phyloP scores from a whole-genome alignment of 1,284 basidiomycete genomes.

The Naganishia liquefaciens region DNA sequence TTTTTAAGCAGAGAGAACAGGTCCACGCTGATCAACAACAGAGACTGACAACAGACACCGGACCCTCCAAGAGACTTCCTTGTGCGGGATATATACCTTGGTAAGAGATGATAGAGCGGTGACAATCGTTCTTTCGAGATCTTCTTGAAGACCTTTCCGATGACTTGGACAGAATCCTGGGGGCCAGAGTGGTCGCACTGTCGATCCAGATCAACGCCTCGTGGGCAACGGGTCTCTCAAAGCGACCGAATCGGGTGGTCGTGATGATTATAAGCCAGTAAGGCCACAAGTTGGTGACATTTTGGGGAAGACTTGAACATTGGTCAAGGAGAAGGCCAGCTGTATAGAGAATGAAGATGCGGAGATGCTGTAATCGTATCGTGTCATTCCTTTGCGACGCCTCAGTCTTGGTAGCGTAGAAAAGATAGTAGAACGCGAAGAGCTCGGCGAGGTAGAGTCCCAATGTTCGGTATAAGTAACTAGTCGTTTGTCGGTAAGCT shows the following conservation, averaged over 20 bases:
- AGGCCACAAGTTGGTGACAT: slow-evolving; percentile 9
- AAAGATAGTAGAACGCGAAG: slow-evolving; percentile 2
- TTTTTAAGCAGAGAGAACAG: too few relatives aligned
- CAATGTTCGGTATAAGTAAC: not conserved
- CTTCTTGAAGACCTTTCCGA: too few relatives aligned
- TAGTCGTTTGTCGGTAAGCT: not conserved
- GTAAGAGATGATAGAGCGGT: too few relatives aligned
- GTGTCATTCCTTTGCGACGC: not conserved
- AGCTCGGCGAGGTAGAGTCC: slow-evolving; percentile 10
- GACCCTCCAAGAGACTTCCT: too few relatives aligned
- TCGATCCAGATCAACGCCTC: not conserved
- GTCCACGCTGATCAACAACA: too few relatives aligned
- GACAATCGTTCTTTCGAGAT: too few relatives aligned
- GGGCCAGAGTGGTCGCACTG: too few relatives aligned
- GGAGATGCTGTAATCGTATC: not conserved
- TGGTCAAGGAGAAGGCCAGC: not conserved
- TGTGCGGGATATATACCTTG: not conserved
- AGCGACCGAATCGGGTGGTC: not conserved
- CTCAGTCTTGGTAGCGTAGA: not conserved
- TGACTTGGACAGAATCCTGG: too few relatives aligned
- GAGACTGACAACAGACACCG: not conserved
- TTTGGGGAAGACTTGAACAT: not conserved
- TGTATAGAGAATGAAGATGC: slow-evolving; percentile 4
- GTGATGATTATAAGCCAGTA: slow-evolving; percentile 11
- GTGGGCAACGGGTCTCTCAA: not conserved